phyloP scores from a whole-genome alignment of 1,139 yeast species.

The Debaryomyces robertsiae region DNA sequence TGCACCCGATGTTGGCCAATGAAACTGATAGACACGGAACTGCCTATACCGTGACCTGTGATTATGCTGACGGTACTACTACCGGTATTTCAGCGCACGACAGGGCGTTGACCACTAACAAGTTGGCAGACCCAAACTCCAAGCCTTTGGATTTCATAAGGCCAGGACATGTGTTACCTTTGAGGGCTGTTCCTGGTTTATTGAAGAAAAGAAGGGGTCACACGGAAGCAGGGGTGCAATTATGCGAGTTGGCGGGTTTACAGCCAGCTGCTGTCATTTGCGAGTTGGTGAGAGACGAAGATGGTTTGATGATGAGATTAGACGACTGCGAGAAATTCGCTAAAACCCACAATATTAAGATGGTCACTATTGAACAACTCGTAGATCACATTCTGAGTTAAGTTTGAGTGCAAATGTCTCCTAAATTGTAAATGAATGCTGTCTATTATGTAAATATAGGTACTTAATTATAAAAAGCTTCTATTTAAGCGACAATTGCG shows the following conservation, averaged over 20 bases:
- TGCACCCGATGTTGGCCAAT: conserved; percentile 74
- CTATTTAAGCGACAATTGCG: conserved; percentile 64
- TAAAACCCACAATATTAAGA: conserved; percentile 60
- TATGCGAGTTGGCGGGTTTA: conserved; percentile 74
- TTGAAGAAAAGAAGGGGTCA: conserved; percentile 88
- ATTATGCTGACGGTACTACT: conserved; percentile 83
- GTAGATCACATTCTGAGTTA: conserved; percentile 49
- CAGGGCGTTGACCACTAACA: conserved; percentile 78
- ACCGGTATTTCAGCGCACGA: conserved; percentile 97
- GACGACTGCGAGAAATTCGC: conserved; percentile 81
- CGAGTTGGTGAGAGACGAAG: conserved; percentile 90
- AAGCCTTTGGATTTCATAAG: conserved; percentile 69
- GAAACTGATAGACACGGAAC: conserved; percentile 90
- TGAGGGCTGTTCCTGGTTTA: conserved; percentile 88
- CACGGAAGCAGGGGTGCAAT: conserved; percentile 95
- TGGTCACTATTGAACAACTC: conserved; percentile 80
- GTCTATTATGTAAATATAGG: conserved; percentile 5
- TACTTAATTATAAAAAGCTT: conserved; percentile 1
- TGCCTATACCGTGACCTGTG: conserved; percentile 93
- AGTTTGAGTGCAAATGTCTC: neutral
- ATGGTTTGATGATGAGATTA: conserved; percentile 94
- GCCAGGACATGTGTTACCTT: conserved; percentile 94
- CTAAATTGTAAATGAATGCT: too few species aligned
- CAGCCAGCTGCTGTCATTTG: conserved; percentile 91
- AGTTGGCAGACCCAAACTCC: conserved; percentile 63